These are phyloP conservation scores for Colletotrichum chlorophyti DNA, from an alignment of 2,329 filamentous ascomycete genomes.

Conservation along the genomic window DNA sequence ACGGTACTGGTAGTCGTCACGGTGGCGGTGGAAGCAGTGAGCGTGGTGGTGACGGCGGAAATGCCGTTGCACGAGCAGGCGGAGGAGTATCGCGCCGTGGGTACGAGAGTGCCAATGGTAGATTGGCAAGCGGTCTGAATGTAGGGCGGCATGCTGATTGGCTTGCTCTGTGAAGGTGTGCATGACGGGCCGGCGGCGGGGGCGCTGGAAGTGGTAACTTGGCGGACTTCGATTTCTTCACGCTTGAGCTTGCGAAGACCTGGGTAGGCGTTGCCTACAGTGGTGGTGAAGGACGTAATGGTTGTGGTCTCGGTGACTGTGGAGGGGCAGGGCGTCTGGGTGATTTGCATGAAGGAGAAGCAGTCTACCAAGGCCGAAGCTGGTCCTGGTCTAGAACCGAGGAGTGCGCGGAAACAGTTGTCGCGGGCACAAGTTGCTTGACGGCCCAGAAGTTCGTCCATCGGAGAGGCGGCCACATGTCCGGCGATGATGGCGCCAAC, in stretches of 20 bases:
- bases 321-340: slow-evolving; percentile 1
- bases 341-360: slow-evolving; percentile 5
- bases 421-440: slow-evolving; percentile 11
- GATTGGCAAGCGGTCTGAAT: neutral
- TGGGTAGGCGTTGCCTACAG: slow-evolving; percentile 2
- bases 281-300: slow-evolving; percentile 10
- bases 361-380: slow-evolving; percentile 6
- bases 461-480: slow-evolving; percentile 4
- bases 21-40: slow-evolving; percentile 44
- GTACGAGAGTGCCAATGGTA: slow-evolving; percentile 7
- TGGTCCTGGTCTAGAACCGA: slow-evolving; percentile 1
- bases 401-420: slow-evolving; percentile 11
- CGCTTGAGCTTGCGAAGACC: slow-evolving; percentile 7
- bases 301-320: slow-evolving; percentile 5
- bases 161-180: slow-evolving; percentile 1
- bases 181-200: neutral
- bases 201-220: neutral
- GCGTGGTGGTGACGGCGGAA: slow-evolving; percentile 45
- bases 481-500: neutral
- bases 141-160: slow-evolving; percentile 8
- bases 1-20: slow-evolving; percentile 47
- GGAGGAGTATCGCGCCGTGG: slow-evolving; percentile 40
- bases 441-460: slow-evolving; percentile 8
- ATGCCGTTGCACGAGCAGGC: slow-evolving; percentile 53
- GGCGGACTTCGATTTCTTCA: neutral